Evolutionary conservation across 2,329 filamentous ascomycete genomes (phyloP).

Genomic region (Phialophora expanda): DNA sequence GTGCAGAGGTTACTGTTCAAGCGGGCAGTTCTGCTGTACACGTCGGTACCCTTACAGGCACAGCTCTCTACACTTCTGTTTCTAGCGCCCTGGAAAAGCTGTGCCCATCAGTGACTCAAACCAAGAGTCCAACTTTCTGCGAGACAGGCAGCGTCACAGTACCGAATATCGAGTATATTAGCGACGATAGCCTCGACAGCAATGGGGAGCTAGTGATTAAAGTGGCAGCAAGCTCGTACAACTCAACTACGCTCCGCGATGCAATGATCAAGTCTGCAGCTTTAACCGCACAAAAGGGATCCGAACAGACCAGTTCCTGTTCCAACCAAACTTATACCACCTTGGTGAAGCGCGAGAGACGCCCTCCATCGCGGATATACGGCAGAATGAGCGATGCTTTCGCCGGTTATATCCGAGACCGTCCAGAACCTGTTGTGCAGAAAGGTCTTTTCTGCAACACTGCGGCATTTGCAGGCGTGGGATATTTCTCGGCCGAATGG

Average conservation of each 20-base stretch:
- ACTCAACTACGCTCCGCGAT: conserved; percentile 9
- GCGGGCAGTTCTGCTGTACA: no score
- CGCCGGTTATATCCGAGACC: not conserved
- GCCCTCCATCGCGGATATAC: not conserved
- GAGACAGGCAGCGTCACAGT: conserved; percentile 1
- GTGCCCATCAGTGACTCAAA: conserved; percentile 9
- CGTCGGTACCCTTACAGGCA: no score
- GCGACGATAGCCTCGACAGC: conserved; percentile 7
- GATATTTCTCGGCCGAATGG: conserved; percentile 9
- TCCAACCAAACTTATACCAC: conserved; percentile 9
- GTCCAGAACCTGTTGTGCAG: conserved; percentile 1
- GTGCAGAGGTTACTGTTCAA: no score
- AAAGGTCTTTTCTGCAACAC: conserved; percentile 1
- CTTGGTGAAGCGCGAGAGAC: not conserved
- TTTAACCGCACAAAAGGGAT: conserved; percentile 4
- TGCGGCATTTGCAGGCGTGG: conserved; percentile 2
- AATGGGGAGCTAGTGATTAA: conserved; percentile 2
- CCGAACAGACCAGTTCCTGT: conserved; percentile 4
- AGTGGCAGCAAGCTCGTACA: conserved; percentile 9
- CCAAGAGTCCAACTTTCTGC: conserved; percentile 3
- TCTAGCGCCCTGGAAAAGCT: no score
- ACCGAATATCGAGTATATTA: conserved; percentile 6
- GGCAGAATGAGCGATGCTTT: conserved; percentile 2
- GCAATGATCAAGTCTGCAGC: conserved; percentile 10
- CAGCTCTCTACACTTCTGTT: no score